Percentiles rank a stretch among this genome's conserved stretches.
phyloP scores from a whole-genome alignment of 768 basidiomycete species.

The Lentinula aciculospora region DNA sequence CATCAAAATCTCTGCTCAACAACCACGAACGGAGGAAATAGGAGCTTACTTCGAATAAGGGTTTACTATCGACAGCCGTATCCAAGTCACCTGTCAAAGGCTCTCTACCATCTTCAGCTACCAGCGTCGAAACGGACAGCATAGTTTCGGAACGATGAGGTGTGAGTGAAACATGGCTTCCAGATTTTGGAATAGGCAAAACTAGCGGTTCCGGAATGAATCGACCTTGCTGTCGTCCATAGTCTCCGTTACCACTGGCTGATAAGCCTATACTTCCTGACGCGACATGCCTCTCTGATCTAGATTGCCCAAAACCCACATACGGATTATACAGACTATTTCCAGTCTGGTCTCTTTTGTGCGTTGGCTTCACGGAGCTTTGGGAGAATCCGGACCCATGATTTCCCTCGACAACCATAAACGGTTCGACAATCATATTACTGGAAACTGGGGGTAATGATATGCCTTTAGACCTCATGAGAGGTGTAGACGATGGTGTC shows the following conservation, averaged over 20 bases:
- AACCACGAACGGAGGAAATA: background rate
- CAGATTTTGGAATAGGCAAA: background rate
- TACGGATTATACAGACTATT: conserved; percentile 3
- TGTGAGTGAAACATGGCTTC: background rate
- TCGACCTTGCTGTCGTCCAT: background rate
- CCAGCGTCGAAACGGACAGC: conserved; percentile 3
- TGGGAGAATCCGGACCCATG: too few species aligned
- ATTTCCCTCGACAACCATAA: background rate
- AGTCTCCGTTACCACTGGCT: background rate
- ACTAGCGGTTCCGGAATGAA: background rate
- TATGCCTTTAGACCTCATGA: background rate
- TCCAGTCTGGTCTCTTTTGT: background rate
- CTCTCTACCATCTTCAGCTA: conserved; percentile 7
- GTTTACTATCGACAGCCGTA: background rate
- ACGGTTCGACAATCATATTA: background rate
- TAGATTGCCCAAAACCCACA: background rate
- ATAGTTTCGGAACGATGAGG: conserved; percentile 4
- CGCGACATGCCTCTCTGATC: background rate
- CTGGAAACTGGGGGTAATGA: too few species aligned
- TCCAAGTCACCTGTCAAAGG: background rate
- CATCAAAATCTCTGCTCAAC: background rate
- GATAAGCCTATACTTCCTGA: background rate
- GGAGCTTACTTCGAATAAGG: background rate
- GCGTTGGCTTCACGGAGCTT: background rate
- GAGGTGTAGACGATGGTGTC: background rate